Percentiles rank a stretch among this genome's conserved stretches.
Conservation (phyloP, 2,329 filamentous ascomycete genomes). For the Fusarium armeniacum region DNA sequence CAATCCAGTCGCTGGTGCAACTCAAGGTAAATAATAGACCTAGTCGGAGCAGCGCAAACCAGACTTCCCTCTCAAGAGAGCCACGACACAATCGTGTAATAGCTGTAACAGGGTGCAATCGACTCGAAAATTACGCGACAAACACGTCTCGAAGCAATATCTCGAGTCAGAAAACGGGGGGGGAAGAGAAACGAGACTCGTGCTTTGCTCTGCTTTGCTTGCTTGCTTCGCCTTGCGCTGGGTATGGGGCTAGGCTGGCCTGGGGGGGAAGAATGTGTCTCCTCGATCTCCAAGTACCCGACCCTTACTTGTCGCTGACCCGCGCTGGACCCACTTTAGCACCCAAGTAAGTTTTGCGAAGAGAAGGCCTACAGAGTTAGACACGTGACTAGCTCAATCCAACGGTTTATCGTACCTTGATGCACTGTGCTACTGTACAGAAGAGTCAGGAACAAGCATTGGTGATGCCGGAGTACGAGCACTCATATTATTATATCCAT, state of each 20-base stretch:
- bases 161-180: conserved; percentile 50
- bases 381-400: conserved; percentile 52
- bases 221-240: conserved; percentile 42
- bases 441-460: conserved; percentile 1
- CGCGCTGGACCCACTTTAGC: conserved; percentile 50
- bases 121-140: conserved; percentile 46
- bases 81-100: conserved; percentile 53
- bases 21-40: conserved; percentile 54
- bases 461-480: neutral
- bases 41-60: conserved; percentile 55
- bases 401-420: conserved; percentile 12
- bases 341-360: conserved; percentile 42
- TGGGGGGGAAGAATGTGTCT: conserved; percentile 58
- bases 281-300: conserved; percentile 54
- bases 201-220: conserved; percentile 36
- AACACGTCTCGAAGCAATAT: conserved; percentile 43
- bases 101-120: conserved; percentile 37
- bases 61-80: conserved; percentile 53
- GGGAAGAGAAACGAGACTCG: conserved; percentile 39
- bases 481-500: neutral
- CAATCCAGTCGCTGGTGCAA: conserved; percentile 56
- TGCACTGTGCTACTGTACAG: neutral
- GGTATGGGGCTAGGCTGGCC: conserved; percentile 43
- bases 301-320: conserved; percentile 48
- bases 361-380: conserved; percentile 49